A percentile compares a stretch with the other conserved stretches of the same genome.
phyloP scores from a whole-genome alignment of 768 basidiomycete species.

The Termitomyces sp. region DNA sequence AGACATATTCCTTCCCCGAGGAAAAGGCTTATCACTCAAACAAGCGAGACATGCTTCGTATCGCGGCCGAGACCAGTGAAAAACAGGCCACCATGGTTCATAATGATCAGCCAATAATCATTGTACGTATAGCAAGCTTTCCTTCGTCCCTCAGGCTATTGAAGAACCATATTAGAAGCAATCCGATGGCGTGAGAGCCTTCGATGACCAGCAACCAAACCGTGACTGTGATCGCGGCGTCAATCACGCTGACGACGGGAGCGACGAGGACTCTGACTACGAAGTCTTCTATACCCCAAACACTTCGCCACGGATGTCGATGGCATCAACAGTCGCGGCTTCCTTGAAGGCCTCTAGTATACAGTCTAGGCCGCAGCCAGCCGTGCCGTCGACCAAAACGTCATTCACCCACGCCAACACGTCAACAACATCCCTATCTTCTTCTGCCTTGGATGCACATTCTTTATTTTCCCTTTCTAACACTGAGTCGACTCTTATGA shows the following conservation, averaged over 20 bases:
- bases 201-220: slow-evolving; percentile 1
- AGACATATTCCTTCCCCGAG: slow-evolving; percentile 45
- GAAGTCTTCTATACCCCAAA: slow-evolving; percentile 63
- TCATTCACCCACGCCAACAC: slow-evolving; percentile 17
- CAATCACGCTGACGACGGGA: slow-evolving; percentile 12
- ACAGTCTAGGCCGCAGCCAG: not conserved
- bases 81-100: slow-evolving; percentile 5
- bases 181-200: slow-evolving; percentile 12
- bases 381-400: slow-evolving; percentile 18
- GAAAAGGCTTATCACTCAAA: slow-evolving; percentile 47
- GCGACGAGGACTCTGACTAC: slow-evolving; percentile 29
- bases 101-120: not conserved
- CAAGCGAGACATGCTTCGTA: slow-evolving; percentile 44
- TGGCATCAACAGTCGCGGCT: slow-evolving; percentile 25
- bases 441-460: slow-evolving; percentile 35
- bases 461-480: slow-evolving; percentile 31
- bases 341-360: slow-evolving; percentile 23
- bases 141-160: not conserved
- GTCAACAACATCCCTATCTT: slow-evolving; percentile 30
- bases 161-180: slow-evolving; percentile 5
- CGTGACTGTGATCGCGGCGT: not conserved
- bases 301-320: slow-evolving; percentile 46
- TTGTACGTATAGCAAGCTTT: slow-evolving; percentile 8
- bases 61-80: slow-evolving; percentile 32
- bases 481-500: slow-evolving; percentile 32